Conservation (phyloP, 768 basidiomycete genomes). For the Aureoboletus auriporus region DNA sequence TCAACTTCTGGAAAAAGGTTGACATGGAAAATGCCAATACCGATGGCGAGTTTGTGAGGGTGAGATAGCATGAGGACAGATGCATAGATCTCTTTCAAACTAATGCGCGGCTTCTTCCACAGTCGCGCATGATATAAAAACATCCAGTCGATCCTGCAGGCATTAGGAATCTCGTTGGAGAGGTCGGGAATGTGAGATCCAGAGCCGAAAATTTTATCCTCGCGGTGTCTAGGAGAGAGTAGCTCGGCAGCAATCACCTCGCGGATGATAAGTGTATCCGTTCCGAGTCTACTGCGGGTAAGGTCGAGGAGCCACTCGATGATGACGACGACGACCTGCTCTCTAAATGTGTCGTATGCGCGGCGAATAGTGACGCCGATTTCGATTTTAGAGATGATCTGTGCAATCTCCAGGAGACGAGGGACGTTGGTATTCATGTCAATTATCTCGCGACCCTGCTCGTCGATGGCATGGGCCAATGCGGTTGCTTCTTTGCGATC, state of each 20-base stretch:
- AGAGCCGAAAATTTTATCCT: constrained; percentile 42
- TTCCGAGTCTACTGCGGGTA: constrained; percentile 64
- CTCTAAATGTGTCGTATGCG: constrained; percentile 84
- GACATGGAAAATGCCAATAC: constrained; percentile 40
- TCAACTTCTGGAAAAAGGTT: background rate
- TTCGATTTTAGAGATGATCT: constrained; percentile 81
- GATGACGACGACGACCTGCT: constrained; percentile 78
- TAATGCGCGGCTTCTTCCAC: constrained; percentile 81
- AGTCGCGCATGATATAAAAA: constrained; percentile 79
- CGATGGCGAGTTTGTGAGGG: constrained; percentile 71
- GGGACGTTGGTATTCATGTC: constrained; percentile 57
- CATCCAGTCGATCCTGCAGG: constrained; percentile 67
- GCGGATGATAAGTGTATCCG: constrained; percentile 62
- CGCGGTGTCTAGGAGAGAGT: constrained; percentile 55
- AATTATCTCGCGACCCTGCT: constrained; percentile 77
- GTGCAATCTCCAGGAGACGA: constrained; percentile 71
- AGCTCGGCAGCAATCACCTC: constrained; percentile 73
- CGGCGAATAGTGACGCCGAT: constrained; percentile 86
- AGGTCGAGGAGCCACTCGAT: constrained; percentile 85
- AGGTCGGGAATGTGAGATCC: constrained; percentile 35
- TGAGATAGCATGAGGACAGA: constrained; percentile 67
- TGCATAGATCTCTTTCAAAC: constrained; percentile 79
- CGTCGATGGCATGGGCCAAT: constrained; percentile 63
- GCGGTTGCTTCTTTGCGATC: constrained; percentile 54
- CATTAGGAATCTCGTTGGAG: constrained; percentile 39